Conservation (phyloP, 805 yeast genomes). For the Ogataea trehaloabstinens region DNA sequence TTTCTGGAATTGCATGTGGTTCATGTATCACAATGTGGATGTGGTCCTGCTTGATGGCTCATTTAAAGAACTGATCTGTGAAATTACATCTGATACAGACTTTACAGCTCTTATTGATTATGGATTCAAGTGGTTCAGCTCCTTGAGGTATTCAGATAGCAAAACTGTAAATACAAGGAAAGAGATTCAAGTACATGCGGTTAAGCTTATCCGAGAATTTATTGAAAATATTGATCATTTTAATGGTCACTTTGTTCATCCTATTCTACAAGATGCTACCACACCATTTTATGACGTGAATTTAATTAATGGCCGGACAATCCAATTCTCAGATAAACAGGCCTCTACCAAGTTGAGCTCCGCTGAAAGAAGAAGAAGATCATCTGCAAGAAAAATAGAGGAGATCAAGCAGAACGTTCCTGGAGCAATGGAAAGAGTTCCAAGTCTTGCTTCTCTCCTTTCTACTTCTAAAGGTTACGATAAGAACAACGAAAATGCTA, state of each 20-base stretch:
- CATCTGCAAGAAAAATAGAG: constrained; percentile 23
- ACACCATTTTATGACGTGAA: constrained; percentile 23
- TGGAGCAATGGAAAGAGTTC: constrained; percentile 18
- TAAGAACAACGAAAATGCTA: constrained; percentile 19
- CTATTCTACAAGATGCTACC: constrained; percentile 26
- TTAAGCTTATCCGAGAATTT: constrained; percentile 34
- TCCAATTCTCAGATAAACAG: neutral
- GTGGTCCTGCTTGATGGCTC: constrained; percentile 50
- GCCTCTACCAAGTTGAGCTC: constrained; percentile 6
- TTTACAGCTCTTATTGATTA: constrained; percentile 26
- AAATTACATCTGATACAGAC: constrained; percentile 15
- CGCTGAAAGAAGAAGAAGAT: constrained; percentile 20
- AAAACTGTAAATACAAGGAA: constrained; percentile 6
- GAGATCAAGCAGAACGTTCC: constrained; percentile 21
- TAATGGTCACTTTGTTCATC: constrained; percentile 42
- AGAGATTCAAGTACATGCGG: constrained; percentile 26
- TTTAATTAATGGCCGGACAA: neutral
- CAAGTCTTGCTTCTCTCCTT: constrained; percentile 8
- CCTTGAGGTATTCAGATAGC: constrained; percentile 25
- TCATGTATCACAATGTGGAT: constrained; percentile 63
- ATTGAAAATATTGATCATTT: constrained; percentile 33
- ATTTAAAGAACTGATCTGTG: constrained; percentile 33
- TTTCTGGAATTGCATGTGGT: constrained; percentile 63
- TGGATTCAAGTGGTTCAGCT: constrained; percentile 36
- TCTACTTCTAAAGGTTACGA: neutral